These are phyloP conservation scores for Ceratorhiza oryzae-sativae DNA, from an alignment of 1,284 basidiomycete species.

Conservation along the genomic window DNA sequence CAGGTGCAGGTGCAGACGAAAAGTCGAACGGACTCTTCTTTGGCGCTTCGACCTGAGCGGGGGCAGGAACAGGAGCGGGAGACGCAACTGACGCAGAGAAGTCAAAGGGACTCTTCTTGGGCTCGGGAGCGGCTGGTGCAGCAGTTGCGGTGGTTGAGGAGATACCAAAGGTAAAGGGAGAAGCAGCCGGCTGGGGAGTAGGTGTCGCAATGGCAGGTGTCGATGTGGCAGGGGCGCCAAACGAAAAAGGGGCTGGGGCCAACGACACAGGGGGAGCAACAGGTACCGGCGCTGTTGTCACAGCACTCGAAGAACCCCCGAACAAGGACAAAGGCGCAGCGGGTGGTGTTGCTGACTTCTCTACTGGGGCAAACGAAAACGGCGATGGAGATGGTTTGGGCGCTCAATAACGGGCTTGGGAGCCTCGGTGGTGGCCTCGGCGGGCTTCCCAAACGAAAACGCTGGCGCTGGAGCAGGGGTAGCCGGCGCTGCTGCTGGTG, in stretches of 20 bases:
- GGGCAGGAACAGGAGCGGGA: too few species aligned
- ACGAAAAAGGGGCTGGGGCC: too few species aligned
- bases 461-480: constrained; percentile 14
- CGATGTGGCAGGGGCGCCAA: constrained; percentile 1
- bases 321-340: constrained; percentile 15
- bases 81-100: constrained; percentile 96
- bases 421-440: constrained; percentile 24
- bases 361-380: constrained; percentile 50
- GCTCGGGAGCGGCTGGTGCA: constrained; percentile 46
- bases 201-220: constrained; percentile 48
- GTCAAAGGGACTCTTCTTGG: constrained; percentile 87
- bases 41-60: constrained; percentile 42
- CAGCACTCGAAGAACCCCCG: constrained; percentile 45
- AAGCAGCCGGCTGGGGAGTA: constrained; percentile 46
- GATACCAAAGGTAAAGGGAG: constrained; percentile 8
- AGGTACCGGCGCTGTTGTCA: constrained; percentile 50
- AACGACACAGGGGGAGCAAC: too few species aligned
- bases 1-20: constrained; percentile 61
- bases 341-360: background rate
- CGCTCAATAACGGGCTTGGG: constrained; percentile 44
- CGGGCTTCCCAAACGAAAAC: constrained; percentile 45
- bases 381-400: constrained; percentile 44
- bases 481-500: constrained; percentile 9
- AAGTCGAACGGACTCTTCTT: constrained; percentile 59
- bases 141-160: constrained; percentile 50